Evolutionary conservation across 225 moss, liverwort and hornwort genomes (phyloP).

Genomic region (Physcomitrellopsis africana): DNA sequence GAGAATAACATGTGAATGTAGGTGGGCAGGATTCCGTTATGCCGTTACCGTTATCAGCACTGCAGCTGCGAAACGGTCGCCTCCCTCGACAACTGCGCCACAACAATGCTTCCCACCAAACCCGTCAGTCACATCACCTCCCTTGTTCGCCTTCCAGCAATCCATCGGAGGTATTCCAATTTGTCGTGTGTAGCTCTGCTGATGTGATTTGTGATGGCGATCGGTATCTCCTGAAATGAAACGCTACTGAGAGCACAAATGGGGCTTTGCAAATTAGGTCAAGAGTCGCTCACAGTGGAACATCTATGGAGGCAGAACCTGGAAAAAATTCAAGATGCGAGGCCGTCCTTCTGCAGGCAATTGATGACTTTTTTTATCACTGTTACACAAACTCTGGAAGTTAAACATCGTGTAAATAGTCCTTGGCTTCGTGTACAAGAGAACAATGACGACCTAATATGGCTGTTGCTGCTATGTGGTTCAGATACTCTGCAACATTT

Average conservation of each 20-base stretch:
- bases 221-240: conserved; percentile 9
- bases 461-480: conserved; percentile 21
- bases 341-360: conserved; percentile 46
- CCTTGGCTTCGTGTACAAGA: neutral
- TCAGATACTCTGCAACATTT: conserved; percentile 42
- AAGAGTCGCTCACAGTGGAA: conserved; percentile 32
- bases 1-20: conserved; percentile 16
- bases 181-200: neutral
- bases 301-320: conserved; percentile 48
- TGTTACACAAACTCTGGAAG: neutral
- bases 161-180: conserved; percentile 24
- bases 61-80: conserved; percentile 31
- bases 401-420: neutral
- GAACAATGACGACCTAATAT: neutral
- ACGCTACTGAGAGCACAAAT: conserved; percentile 14
- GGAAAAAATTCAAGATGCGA: conserved; percentile 42
- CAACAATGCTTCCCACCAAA: conserved; percentile 36
- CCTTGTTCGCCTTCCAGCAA: conserved; percentile 33
- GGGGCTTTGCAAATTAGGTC: conserved; percentile 21
- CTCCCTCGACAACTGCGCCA: conserved; percentile 28
- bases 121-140: conserved; percentile 31
- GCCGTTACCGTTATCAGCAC: conserved; percentile 50
- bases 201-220: conserved; percentile 2
- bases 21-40: conserved; percentile 37
- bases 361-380: neutral